A percentile compares a stretch with the other conserved stretches of the same genome.
Evolutionary conservation across 257 asterid species (phyloP).

Genomic region (Anisodus tanguticus): DNA sequence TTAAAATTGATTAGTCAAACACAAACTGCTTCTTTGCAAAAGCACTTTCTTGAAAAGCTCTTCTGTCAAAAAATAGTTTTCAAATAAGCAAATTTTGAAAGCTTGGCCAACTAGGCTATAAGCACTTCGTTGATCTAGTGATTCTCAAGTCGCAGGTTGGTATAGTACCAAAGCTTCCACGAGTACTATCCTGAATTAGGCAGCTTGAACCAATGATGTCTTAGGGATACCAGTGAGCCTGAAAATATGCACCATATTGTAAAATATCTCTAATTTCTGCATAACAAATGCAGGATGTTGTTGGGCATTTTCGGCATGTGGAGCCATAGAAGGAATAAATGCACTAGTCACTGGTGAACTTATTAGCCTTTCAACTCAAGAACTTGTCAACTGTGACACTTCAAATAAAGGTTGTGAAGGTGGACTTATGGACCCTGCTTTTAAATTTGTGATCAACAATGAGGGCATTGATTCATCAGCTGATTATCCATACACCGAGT

Average conservation of each 20-base stretch:
- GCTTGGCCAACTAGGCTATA: background rate
- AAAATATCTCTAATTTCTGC: background rate
- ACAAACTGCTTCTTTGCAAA: too few species aligned
- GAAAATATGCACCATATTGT: background rate
- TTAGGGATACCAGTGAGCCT: background rate
- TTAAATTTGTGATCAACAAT: conserved; percentile 41
- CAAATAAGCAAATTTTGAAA: too few species aligned
- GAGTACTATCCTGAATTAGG: background rate
- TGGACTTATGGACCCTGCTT: conserved; percentile 44
- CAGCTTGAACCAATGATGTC: background rate
- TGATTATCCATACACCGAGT: conserved; percentile 40
- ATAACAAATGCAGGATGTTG: conserved; percentile 37
- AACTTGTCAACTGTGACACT: conserved; percentile 37
- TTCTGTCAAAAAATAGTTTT: too few species aligned
- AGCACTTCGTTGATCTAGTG: background rate
- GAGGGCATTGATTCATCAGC: conserved; percentile 43
- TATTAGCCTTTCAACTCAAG: conserved; percentile 40
- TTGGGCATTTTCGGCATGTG: conserved; percentile 47
- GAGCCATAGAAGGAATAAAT: conserved; percentile 44
- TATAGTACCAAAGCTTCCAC: background rate
- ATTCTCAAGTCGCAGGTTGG: background rate
- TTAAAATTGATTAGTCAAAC: too few species aligned
- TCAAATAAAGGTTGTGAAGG: conserved; percentile 44
- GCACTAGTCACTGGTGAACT: conserved; percentile 43
- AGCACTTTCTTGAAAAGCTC: too few species aligned